Conservation (phyloP, 768 basidiomycete species). For the Suillus luteus region DNA sequence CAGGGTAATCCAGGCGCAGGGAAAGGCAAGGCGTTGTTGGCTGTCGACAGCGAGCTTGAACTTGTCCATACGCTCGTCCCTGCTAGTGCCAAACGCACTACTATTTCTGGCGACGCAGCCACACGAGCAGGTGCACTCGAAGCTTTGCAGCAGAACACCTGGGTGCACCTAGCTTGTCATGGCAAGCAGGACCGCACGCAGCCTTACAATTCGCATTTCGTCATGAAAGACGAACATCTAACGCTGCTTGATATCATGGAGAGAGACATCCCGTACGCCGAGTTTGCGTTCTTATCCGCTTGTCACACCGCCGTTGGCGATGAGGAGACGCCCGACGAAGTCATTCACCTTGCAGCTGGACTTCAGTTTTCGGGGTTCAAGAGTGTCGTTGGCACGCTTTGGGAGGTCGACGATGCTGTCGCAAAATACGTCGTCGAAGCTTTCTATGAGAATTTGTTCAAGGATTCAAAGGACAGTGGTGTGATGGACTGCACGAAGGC, state of each 20-base stretch:
- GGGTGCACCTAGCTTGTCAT: conserved; percentile 37
- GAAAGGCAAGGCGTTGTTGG: not conserved
- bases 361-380: too few species aligned
- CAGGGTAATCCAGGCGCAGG: not conserved
- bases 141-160: conserved; percentile 20
- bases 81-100: not conserved
- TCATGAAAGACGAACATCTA: not conserved
- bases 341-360: too few species aligned
- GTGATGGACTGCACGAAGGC: not conserved
- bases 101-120: conserved; percentile 17
- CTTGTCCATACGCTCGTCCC: not conserved
- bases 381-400: too few species aligned
- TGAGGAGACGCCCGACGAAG: too few species aligned
- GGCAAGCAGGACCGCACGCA: conserved; percentile 21
- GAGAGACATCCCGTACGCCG: too few species aligned
- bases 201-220: conserved; percentile 31
- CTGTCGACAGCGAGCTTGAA: not conserved
- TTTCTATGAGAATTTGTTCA: too few species aligned
- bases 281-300: too few species aligned
- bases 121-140: conserved; percentile 17
- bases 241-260: too few species aligned
- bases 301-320: too few species aligned
- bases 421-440: too few species aligned
- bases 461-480: too few species aligned
- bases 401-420: too few species aligned